phyloP scores from a whole-genome alignment of 75 land plant genomes.

The Azolla pinnata region DNA sequence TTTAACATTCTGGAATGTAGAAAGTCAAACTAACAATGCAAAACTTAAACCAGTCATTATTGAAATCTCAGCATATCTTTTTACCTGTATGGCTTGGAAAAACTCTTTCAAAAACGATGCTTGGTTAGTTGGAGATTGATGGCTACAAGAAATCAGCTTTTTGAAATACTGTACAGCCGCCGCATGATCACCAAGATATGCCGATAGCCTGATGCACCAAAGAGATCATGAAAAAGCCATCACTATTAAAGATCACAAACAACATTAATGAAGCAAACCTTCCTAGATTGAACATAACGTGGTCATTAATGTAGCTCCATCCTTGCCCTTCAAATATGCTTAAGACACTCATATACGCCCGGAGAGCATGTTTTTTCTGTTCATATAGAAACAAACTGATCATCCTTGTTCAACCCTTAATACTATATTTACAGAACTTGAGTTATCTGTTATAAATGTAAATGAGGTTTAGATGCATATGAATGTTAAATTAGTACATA shows the following conservation, averaged over 20 bases:
- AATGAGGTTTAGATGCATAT: no score
- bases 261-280: conserved; percentile 39
- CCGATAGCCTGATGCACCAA: conserved; percentile 30
- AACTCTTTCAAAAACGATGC: conserved; percentile 69
- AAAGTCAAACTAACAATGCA: neutral
- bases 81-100: conserved; percentile 63
- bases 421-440: no score
- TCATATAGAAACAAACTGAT: conserved; percentile 1
- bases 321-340: conserved; percentile 64
- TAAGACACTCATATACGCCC: conserved; percentile 65
- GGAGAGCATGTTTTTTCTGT: conserved; percentile 83
- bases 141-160: conserved; percentile 70
- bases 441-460: no score
- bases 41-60: neutral
- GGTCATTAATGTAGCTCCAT: conserved; percentile 81
- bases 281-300: conserved; percentile 82
- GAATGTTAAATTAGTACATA: no score
- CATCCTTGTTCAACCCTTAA: no score
- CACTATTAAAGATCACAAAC: neutral
- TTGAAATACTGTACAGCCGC: conserved; percentile 60
- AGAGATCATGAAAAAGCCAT: neutral
- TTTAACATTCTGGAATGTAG: conserved; percentile 42
- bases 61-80: neutral
- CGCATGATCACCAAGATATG: conserved; percentile 54
- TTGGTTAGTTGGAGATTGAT: conserved; percentile 74